Conservation (phyloP, 371 early-diverging fungal species). For the Blakeslea trispora region DNA sequence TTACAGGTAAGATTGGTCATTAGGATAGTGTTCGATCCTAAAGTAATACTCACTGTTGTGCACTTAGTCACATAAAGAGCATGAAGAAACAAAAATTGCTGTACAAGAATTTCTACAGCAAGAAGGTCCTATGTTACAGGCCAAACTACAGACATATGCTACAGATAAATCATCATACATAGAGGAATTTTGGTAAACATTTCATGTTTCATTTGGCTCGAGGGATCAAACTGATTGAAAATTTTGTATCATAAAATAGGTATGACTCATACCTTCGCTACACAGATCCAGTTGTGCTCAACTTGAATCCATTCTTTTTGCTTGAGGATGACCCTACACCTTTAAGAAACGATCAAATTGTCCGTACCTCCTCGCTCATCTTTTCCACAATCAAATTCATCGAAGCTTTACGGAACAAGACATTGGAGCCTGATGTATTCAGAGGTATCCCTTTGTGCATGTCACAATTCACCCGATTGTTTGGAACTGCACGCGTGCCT, state of each 20-base stretch:
- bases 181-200: slow-evolving; percentile 57
- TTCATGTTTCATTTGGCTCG: too few relatives aligned
- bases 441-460: slow-evolving; percentile 65
- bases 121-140: slow-evolving; percentile 77
- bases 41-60: not conserved
- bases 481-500: slow-evolving; percentile 61
- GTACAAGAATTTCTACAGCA: slow-evolving; percentile 75
- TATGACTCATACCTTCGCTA: slow-evolving; percentile 51
- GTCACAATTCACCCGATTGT: slow-evolving; percentile 64
- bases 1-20: slow-evolving; percentile 51
- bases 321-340: slow-evolving; percentile 58
- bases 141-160: slow-evolving; percentile 68
- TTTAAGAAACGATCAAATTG: slow-evolving; percentile 46
- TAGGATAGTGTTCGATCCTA: not conserved
- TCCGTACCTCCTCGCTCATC: slow-evolving; percentile 52
- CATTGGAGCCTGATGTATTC: slow-evolving; percentile 65
- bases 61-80: slow-evolving; percentile 57
- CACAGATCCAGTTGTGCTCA: slow-evolving; percentile 50
- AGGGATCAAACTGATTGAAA: too few relatives aligned
- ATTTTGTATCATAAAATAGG: slow-evolving; percentile 21
- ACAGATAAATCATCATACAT: slow-evolving; percentile 57
- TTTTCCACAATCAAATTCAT: slow-evolving; percentile 58
- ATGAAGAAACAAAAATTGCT: slow-evolving; percentile 56
- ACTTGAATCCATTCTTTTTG: slow-evolving; percentile 52
- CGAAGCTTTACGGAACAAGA: slow-evolving; percentile 42